phyloP scores from a whole-genome alignment of 2,329 filamentous ascomycete genomes.

The Cladosporium austrohemisphaericum region DNA sequence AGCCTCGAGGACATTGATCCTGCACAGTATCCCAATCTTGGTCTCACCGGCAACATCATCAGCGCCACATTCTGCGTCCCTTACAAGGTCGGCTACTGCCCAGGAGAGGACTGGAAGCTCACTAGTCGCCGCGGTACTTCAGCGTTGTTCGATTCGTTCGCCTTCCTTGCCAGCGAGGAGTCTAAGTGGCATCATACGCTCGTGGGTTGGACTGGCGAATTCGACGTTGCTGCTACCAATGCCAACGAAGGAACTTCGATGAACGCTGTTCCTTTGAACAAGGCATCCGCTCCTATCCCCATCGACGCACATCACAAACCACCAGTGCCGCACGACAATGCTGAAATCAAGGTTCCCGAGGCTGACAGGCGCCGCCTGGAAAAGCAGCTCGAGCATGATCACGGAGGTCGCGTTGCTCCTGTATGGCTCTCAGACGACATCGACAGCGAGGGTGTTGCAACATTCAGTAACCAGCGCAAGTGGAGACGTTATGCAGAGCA shows the following conservation, averaged over 20 bases:
- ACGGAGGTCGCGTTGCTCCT: conserved; percentile 74
- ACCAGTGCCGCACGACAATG: conserved; percentile 42
- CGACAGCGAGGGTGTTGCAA: conserved; percentile 62
- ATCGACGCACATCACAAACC: conserved; percentile 53
- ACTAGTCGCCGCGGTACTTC: conserved; percentile 79
- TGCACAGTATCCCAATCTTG: conserved; percentile 54
- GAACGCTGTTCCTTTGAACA: conserved; percentile 58
- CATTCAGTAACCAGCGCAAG: conserved; percentile 74
- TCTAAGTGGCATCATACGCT: conserved; percentile 88
- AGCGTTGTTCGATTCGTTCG: conserved; percentile 86
- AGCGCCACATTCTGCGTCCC: conserved; percentile 62
- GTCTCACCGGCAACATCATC: conserved; percentile 60
- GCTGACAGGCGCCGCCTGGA: conserved; percentile 72
- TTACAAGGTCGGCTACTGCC: conserved; percentile 53
- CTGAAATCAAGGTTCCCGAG: conserved; percentile 67
- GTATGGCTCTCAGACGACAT: conserved; percentile 83
- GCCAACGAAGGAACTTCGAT: conserved; percentile 31
- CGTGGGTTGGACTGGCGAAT: conserved; percentile 90
- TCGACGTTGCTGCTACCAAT: conserved; percentile 32
- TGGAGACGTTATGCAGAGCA: conserved; percentile 91
- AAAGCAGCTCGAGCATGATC: conserved; percentile 65
- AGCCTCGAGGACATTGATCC: conserved; percentile 51
- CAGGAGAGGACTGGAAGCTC: conserved; percentile 61
- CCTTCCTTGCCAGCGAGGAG: conserved; percentile 77
- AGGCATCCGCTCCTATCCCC: conserved; percentile 75